Base-by-base conservation (phyloP, 2,329 filamentous ascomycete genomes). In the Graphiopsis chlorocephala region DNA sequence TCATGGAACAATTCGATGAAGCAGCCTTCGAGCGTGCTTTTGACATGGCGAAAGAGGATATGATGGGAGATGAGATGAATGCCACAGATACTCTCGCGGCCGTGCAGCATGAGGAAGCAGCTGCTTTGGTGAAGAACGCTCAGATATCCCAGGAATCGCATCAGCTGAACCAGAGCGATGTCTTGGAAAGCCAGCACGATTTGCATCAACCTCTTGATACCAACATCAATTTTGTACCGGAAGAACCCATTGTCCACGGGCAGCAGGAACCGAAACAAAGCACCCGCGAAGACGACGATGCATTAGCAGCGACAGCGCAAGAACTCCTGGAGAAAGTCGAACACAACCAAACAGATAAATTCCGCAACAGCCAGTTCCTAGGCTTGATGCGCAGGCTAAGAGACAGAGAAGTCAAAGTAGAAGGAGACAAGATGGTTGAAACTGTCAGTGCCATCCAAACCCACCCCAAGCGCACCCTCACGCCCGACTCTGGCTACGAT, bases 351-450 rank as follows among this genome's bases (percentile, higher is more conserved):
- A 88, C 85, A 63, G 80, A 87, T 55, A 94, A 94, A 73, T 95
- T 95, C 76, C 86, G 88, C 71, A 86, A 93, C 72, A 93, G 90
- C 69, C 86, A 86, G 65, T 96, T 96, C 72, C 78, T 94, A 0
- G 82, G 85, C 4, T 80, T 96, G 53, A 95, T 96, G 91, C 86
- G 90, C 29, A 85, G 86, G 65, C 85, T 95, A 63, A 85, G 89
- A 60, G 87, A 91, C 72, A 82, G 85, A 63, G 88, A 95, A 78
- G 86, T 93, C 15, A 84, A 85, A 57, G 87, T 95, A 42, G 84
- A 91, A 68, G 90, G 88, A 47, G 88, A 92, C 73, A 85, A 86
- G 71, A 82, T 90, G 71, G 86, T 90, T 53, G 83, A 85, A 72
- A 79, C 81, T 65, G 73, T 74, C 66, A 78, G 76, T 74, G 68